phyloP scores from a whole-genome alignment of 2,329 filamentous ascomycete genomes.

The Decorospora gaudefroyi region DNA sequence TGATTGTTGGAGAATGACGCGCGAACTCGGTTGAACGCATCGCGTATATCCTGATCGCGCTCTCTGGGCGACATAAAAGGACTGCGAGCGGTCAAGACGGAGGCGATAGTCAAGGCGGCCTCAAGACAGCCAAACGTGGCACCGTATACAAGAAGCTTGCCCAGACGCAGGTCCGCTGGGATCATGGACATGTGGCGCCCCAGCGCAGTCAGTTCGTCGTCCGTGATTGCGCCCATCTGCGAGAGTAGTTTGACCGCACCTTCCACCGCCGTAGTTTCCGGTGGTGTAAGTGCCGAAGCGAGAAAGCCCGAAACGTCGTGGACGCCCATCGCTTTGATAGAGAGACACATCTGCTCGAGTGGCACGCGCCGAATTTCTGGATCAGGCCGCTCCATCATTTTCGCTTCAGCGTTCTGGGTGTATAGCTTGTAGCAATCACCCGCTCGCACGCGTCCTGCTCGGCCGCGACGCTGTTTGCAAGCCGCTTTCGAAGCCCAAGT shows the following conservation, averaged over 20 bases:
- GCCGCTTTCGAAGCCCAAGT: slow-evolving; percentile 93
- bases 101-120: slow-evolving; percentile 83
- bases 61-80: slow-evolving; percentile 86
- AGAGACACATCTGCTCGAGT: slow-evolving; percentile 90
- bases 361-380: slow-evolving; percentile 93
- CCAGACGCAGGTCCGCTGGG: slow-evolving; percentile 87
- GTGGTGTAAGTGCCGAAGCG: slow-evolving; percentile 83
- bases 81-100: slow-evolving; percentile 85
- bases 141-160: slow-evolving; percentile 94
- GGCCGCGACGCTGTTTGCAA: slow-evolving; percentile 89
- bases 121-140: slow-evolving; percentile 92
- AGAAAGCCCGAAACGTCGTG: slow-evolving; percentile 80
- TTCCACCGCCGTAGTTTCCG: slow-evolving; percentile 81
- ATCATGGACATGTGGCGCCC: slow-evolving; percentile 94
- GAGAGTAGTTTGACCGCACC: slow-evolving; percentile 78
- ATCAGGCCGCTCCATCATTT: slow-evolving; percentile 87
- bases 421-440: slow-evolving; percentile 96
- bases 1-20: slow-evolving; percentile 74
- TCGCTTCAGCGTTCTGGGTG: slow-evolving; percentile 77
- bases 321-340: slow-evolving; percentile 93
- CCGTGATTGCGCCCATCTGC: slow-evolving; percentile 86
- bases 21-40: slow-evolving; percentile 77
- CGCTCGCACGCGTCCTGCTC: slow-evolving; percentile 88
- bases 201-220: slow-evolving; percentile 83
- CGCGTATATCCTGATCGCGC: slow-evolving; percentile 80